Percentiles rank a stretch among this genome's conserved stretches.
These are phyloP conservation scores for Citrus glauca DNA, from an alignment of 345 rosid genomes.

Conservation along the genomic window DNA sequence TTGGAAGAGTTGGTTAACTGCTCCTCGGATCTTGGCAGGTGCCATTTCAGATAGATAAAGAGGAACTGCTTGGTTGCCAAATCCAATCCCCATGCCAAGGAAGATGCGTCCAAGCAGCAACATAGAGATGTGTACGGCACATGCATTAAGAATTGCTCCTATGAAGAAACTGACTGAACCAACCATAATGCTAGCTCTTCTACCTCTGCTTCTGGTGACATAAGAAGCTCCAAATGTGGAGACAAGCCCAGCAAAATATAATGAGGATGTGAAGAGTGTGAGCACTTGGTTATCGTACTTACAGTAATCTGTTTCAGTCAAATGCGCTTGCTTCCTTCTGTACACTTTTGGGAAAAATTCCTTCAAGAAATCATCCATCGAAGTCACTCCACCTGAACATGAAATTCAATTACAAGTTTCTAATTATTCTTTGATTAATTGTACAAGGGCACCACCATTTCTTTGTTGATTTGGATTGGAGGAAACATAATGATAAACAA, in stretches of 20 bases:
- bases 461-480: neutral
- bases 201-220: slow-evolving; percentile 58
- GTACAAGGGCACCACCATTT: neutral
- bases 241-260: slow-evolving; percentile 81
- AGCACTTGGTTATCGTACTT: slow-evolving; percentile 81
- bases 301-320: slow-evolving; percentile 84
- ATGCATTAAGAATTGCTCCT: slow-evolving; percentile 71
- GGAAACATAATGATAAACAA: neutral
- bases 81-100: slow-evolving; percentile 82
- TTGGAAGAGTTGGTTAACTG: slow-evolving; percentile 78
- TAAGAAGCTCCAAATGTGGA: slow-evolving; percentile 75
- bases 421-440: too few relatives aligned
- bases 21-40: slow-evolving; percentile 78
- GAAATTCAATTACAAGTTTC: neutral
- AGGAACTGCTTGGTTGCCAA: slow-evolving; percentile 90
- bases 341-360: slow-evolving; percentile 69
- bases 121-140: slow-evolving; percentile 60
- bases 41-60: slow-evolving; percentile 92
- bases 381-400: slow-evolving; percentile 83
- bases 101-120: slow-evolving; percentile 64
- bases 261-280: slow-evolving; percentile 81
- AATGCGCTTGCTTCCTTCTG: slow-evolving; percentile 60
- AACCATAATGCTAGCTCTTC: slow-evolving; percentile 65
- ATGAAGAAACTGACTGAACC: slow-evolving; percentile 78
- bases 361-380: slow-evolving; percentile 93